These are phyloP conservation scores for Malania oleifera DNA, from an alignment of 164 flowering plant species.

Conservation along the genomic window DNA sequence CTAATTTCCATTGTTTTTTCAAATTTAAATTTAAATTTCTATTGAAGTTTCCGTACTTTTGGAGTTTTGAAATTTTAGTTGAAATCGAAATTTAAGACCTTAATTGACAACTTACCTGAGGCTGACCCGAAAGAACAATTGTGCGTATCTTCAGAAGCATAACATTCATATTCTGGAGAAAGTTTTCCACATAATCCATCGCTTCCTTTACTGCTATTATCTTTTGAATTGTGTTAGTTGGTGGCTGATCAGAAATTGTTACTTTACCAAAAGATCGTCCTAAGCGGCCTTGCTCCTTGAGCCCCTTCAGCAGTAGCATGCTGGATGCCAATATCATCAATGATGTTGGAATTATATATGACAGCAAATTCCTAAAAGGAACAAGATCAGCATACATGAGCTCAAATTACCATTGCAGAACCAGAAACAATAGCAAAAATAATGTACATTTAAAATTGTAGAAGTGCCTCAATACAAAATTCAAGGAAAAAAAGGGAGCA, in stretches of 20 bases:
- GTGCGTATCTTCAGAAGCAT: constrained; percentile 73
- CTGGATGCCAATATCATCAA: constrained; percentile 55
- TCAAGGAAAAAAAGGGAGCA: too few relatives aligned
- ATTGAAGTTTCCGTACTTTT: too few relatives aligned
- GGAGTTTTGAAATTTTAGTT: too few relatives aligned
- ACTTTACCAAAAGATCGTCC: constrained; percentile 86
- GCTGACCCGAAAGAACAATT: constrained; percentile 79
- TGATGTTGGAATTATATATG: constrained; percentile 58
- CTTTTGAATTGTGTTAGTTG: constrained; percentile 90
- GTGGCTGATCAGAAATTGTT: constrained; percentile 86
- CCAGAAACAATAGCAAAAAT: background rate
- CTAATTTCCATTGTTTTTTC: too few relatives aligned
- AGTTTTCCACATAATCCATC: constrained; percentile 72
- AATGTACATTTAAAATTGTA: too few relatives aligned
- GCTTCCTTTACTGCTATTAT: constrained; percentile 87
- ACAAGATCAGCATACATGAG: background rate
- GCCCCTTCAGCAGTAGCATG: constrained; percentile 76
- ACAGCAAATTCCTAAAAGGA: constrained; percentile 60
- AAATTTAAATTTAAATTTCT: too few relatives aligned
- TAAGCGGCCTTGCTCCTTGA: constrained; percentile 88
- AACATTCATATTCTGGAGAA: constrained; percentile 76
- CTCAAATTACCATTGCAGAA: background rate
- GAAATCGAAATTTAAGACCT: too few relatives aligned
- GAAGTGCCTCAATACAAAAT: too few relatives aligned
- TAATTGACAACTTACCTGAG: constrained; percentile 72